These are phyloP conservation scores for Penicillium argentinense DNA, from an alignment of 495 filamentous ascomycete genomes.

Conservation along the genomic window DNA sequence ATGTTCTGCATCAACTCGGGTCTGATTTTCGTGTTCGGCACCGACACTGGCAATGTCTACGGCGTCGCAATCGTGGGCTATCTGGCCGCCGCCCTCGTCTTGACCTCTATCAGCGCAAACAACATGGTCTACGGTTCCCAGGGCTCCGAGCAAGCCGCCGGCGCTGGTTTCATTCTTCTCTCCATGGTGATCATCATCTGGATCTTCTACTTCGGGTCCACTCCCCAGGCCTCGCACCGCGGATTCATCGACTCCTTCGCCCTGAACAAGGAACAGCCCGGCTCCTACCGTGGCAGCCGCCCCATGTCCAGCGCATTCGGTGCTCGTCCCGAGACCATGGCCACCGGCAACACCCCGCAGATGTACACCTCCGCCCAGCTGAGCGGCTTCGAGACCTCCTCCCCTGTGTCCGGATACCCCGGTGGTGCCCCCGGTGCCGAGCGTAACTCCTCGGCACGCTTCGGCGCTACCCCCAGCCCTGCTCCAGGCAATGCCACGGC, in stretches of 20 bases:
- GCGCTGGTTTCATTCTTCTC: slow-evolving; percentile 92
- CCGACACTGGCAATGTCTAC: slow-evolving; percentile 80
- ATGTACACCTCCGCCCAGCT: slow-evolving; percentile 97
- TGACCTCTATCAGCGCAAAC: slow-evolving; percentile 81
- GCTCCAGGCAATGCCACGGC: slow-evolving; percentile 24
- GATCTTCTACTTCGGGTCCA: slow-evolving; percentile 98
- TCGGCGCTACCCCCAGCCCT: slow-evolving; percentile 43
- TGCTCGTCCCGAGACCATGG: slow-evolving; percentile 76
- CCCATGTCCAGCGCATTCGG: slow-evolving; percentile 50
- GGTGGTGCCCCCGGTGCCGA: slow-evolving; percentile 61
- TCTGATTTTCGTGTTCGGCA: slow-evolving; percentile 74
- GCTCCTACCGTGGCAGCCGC: slow-evolving; percentile 63
- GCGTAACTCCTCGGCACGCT: slow-evolving; percentile 58
- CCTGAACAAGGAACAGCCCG: slow-evolving; percentile 76
- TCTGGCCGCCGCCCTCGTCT: slow-evolving; percentile 74
- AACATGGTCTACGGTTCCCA: slow-evolving; percentile 69
- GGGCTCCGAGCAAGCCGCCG: slow-evolving; percentile 77
- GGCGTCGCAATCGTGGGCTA: slow-evolving; percentile 91
- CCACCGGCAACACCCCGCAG: slow-evolving; percentile 76
- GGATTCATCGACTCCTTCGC: slow-evolving; percentile 96
- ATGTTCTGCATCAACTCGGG: slow-evolving; percentile 80
- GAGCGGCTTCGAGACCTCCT: slow-evolving; percentile 94
- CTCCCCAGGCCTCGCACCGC: slow-evolving; percentile 82
- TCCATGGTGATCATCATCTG: slow-evolving; percentile 94
- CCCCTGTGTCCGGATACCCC: slow-evolving; percentile 78